Evolutionary conservation across 1,284 basidiomycete species (phyloP), one percentile per base, ranked within the genome.

Genomic region (Tilletia setariae): DNA sequence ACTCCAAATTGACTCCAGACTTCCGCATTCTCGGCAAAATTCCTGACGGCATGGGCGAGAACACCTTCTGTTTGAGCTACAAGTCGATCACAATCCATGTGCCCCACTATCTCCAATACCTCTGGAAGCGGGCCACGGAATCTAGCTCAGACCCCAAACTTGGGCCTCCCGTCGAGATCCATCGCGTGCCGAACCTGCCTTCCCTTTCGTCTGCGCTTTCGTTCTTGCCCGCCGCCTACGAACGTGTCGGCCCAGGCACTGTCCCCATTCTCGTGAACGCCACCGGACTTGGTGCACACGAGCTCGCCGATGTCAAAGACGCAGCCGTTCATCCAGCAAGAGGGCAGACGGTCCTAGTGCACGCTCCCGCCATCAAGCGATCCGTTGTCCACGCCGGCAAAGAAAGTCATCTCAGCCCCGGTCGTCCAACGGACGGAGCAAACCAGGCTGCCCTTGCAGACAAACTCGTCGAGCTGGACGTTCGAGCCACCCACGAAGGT

Each of bases 241-340:
- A 19, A 32, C 19, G 16, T 8, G 16, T 30, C 16, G 8, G 16
- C 3, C 25, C 56, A 16, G 28, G 19, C 2, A 19, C 30, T 30
- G 28, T 40, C 2, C 56, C 56, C 2, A 63, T 86, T 7, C 79
- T 86, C 8, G 80, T 86, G 62, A 86, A 86, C 67, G 84, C 85
- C 0, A 84, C 84, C 0, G 86, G 85, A 2, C 75, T 84, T 1
- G 83, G 83, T 13, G 72, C 75, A n/a, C 74, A 63, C 7, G 68
- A 73, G 4, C 68, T 80, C 1, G n/a, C 51, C 32, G 77, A 79
- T 32, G 77, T 77, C 0, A 63, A 91, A 2, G 88, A 94, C 1
- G 88, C 91, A 72, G 90, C 93, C 79, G 86, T 93, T 25, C 88
- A 88, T 79, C 93, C 93, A 0, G 87, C 93, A 65, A 87, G 92